Conservation (phyloP, 140 eudicot species). For the Oenanthe javanica region DNA sequence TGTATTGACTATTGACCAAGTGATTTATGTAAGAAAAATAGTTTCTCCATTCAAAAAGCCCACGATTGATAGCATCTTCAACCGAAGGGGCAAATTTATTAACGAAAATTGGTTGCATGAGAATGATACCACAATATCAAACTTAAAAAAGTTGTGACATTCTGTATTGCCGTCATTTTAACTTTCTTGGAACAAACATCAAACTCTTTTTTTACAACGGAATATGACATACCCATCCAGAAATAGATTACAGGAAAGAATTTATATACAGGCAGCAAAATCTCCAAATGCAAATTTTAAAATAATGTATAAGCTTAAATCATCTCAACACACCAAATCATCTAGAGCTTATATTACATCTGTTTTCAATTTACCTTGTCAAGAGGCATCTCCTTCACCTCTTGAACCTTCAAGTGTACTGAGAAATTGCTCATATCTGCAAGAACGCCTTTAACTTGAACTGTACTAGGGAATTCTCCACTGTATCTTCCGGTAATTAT, state of each 20-base stretch:
- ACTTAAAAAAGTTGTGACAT: neutral
- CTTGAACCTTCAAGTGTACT: slow-evolving; percentile 48
- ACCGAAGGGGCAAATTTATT: neutral
- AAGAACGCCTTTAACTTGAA: slow-evolving; percentile 49
- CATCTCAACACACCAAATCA: neutral
- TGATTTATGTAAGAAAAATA: neutral
- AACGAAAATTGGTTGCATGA: neutral
- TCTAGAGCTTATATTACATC: neutral
- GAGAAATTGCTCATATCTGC: slow-evolving; percentile 43
- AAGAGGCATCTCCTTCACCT: slow-evolving; percentile 55
- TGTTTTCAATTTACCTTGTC: slow-evolving; percentile 28
- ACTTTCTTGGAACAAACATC: neutral
- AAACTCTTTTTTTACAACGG: neutral
- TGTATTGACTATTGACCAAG: neutral
- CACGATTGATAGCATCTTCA: neutral
- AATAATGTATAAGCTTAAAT: neutral
- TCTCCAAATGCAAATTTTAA: neutral
- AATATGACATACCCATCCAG: neutral
- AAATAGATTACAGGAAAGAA: neutral
- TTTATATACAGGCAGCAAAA: neutral
- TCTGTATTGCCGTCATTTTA: neutral
- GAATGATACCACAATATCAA: neutral
- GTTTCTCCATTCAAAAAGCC: neutral
- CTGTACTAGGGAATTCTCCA: slow-evolving; percentile 55
- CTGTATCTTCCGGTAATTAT: slow-evolving; percentile 59